phyloP scores from a whole-genome alignment of 495 filamentous ascomycete genomes.

The Darksidea phi region DNA sequence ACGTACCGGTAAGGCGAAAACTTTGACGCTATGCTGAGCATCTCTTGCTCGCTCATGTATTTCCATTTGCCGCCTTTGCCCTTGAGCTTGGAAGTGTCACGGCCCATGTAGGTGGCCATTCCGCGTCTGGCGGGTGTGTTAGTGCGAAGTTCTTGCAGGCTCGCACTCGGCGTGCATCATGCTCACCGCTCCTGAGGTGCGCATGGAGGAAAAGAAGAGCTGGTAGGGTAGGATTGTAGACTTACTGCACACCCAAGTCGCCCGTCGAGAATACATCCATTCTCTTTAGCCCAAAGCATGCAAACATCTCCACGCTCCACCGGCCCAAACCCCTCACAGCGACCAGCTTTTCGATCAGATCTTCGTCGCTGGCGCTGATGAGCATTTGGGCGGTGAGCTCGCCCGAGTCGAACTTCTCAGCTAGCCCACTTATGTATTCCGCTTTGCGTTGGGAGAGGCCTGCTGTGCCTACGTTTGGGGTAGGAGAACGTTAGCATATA shows the following conservation, averaged over 20 bases:
- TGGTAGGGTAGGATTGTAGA: conserved; percentile 7
- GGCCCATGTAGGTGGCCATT: conserved; percentile 83
- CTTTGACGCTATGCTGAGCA: neutral
- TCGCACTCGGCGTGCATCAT: too few species aligned
- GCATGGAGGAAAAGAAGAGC: too few species aligned
- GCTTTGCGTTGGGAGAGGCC: conserved; percentile 91
- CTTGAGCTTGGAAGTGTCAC: conserved; percentile 81
- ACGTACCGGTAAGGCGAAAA: conserved; percentile 56
- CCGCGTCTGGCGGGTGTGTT: conserved; percentile 56
- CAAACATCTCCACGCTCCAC: conserved; percentile 76
- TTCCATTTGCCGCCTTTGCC: conserved; percentile 87
- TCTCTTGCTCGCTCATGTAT: neutral
- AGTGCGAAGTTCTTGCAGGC: too few species aligned
- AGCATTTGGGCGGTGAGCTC: conserved; percentile 75
- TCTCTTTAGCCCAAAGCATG: conserved; percentile 56
- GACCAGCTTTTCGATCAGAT: conserved; percentile 75
- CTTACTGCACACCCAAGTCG: conserved; percentile 87
- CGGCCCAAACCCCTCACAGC: conserved; percentile 81
- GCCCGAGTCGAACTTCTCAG: conserved; percentile 72
- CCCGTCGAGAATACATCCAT: conserved; percentile 92
- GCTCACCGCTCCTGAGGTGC: too few species aligned
- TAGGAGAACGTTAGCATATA: conserved; percentile 49
- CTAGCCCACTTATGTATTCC: conserved; percentile 85
- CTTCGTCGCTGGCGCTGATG: conserved; percentile 75
- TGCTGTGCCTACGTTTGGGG: conserved; percentile 51